Percentiles rank a stretch among this genome's conserved stretches.
These are phyloP conservation scores for Caryopteris hybrid DNA, from an alignment of 305 asterid genomes.

Conservation along the genomic window DNA sequence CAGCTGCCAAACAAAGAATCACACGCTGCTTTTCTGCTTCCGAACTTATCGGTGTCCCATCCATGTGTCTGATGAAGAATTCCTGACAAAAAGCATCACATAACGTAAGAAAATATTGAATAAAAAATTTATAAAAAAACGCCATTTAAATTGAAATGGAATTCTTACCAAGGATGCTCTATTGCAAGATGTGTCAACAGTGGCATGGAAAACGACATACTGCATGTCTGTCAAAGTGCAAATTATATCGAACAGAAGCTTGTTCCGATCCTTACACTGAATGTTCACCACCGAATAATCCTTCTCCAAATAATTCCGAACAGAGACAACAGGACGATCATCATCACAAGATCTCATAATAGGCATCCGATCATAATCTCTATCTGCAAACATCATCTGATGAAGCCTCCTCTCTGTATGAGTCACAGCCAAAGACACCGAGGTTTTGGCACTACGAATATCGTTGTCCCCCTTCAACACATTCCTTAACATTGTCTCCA, in stretches of 20 bases:
- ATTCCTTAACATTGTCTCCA: slow-evolving; percentile 71
- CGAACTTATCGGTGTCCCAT: slow-evolving; percentile 81
- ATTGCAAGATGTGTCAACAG: slow-evolving; percentile 51
- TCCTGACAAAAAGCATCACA: slow-evolving; percentile 39
- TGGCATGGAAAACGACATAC: slow-evolving; percentile 77
- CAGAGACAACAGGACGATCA: slow-evolving; percentile 49
- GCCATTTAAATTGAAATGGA: too few species aligned
- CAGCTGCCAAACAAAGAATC: slow-evolving; percentile 75
- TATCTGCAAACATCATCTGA: slow-evolving; percentile 92
- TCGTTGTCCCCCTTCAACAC: slow-evolving; percentile 85
- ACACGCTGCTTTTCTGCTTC: slow-evolving; percentile 93
- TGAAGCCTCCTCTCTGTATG: slow-evolving; percentile 97
- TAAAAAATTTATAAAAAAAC: too few species aligned
- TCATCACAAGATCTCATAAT: slow-evolving; percentile 26
- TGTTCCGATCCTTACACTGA: slow-evolving; percentile 68
- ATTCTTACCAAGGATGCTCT: slow-evolving; percentile 55
- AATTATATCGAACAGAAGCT: slow-evolving; percentile 74
- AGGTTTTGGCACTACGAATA: slow-evolving; percentile 68
- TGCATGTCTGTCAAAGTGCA: slow-evolving; percentile 88
- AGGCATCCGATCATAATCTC: slow-evolving; percentile 75
- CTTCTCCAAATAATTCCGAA: slow-evolving; percentile 64
- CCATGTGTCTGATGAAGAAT: slow-evolving; percentile 81
- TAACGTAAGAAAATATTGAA: not conserved
- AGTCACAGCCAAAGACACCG: slow-evolving; percentile 56
- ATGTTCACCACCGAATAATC: slow-evolving; percentile 75